These are phyloP conservation scores for Saccharomycopsis synnaedendra DNA, from an alignment of 805 yeast genomes.

Conservation along the genomic window DNA sequence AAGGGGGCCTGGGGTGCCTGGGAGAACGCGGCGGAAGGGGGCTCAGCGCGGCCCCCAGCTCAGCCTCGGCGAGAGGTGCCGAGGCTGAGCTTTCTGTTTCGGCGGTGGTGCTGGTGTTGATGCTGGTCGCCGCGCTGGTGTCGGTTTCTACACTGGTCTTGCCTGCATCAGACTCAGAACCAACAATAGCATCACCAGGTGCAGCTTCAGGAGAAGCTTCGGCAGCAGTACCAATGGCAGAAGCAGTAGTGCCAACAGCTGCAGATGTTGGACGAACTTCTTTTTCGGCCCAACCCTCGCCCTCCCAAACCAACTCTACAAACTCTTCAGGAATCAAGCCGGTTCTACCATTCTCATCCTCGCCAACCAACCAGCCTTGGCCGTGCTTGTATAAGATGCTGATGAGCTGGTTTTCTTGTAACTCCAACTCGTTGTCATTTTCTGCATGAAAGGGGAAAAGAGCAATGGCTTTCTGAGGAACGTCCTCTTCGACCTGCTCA, in stretches of 20 bases:
- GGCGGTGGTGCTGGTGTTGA: too few relatives aligned
- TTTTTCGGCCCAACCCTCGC: constrained; percentile 17
- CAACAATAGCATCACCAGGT: neutral
- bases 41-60: too few relatives aligned
- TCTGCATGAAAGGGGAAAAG: constrained; percentile 86
- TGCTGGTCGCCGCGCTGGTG: too few relatives aligned
- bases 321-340: constrained; percentile 95
- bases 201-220: neutral
- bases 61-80: too few relatives aligned
- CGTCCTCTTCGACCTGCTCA: constrained; percentile 16
- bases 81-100: too few relatives aligned
- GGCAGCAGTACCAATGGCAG: neutral
- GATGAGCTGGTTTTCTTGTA: constrained; percentile 71
- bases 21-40: too few relatives aligned
- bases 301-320: constrained; percentile 41
- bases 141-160: too few relatives aligned
- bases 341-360: constrained; percentile 61
- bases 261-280: constrained; percentile 1
- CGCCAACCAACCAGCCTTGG: constrained; percentile 96
- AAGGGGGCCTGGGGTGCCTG: too few relatives aligned
- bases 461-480: constrained; percentile 57
- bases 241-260: neutral
- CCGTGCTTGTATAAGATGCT: constrained; percentile 89
- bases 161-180: neutral
- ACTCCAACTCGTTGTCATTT: constrained; percentile 80